Base-by-base conservation (phyloP, 2,329 filamentous ascomycete species). In the Fusarium subglutinans region DNA sequence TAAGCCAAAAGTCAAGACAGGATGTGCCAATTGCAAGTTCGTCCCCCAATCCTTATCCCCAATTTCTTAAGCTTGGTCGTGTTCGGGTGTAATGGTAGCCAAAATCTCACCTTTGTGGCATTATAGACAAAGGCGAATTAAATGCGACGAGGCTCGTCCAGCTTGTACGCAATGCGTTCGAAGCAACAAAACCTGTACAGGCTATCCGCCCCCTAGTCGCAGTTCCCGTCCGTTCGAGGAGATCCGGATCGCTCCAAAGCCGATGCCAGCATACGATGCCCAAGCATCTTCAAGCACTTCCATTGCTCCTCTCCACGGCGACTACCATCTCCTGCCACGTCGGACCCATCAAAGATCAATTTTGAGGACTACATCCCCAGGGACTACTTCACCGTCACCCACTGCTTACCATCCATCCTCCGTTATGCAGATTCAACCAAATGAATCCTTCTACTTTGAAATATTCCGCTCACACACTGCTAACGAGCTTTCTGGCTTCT, bases 1-100 rank as follows among this genome's bases (percentile, higher is more conserved):
- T 79, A 87, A 85, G 73, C 87, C 88, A 20, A 91, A 92, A 79
- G 90, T 91, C 72, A 91, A 91, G 83, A 92, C 90, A 3, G 90
- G 90, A 45, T 92, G 90, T 81, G 86, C 85, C 76, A 91, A 89
- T 80, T 92, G 90, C 90, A 92, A 92, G 90, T 92, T 85, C 80
- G 90, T 86, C 62, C 41, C 41, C 63, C 57, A 45, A 35, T 37
- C 50, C 26, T 35, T 35, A 4, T n/a, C 33, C 50, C 35, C 41
- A 37, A 37, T 69, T 28, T 24, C 51, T 24, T 35, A n/a, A 61
- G 20, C 62, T 59, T 33, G 41, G 45, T 54, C 30, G 56, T 61
- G 35, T 28, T 67, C 66, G 69, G 69, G 72, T 22, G 53, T 47
- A 17, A 38, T 44, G 30, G 35, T 65, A 61, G 54, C 30, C 56